phyloP scores from a whole-genome alignment of 345 rosid genomes.

The Acer negundo region DNA sequence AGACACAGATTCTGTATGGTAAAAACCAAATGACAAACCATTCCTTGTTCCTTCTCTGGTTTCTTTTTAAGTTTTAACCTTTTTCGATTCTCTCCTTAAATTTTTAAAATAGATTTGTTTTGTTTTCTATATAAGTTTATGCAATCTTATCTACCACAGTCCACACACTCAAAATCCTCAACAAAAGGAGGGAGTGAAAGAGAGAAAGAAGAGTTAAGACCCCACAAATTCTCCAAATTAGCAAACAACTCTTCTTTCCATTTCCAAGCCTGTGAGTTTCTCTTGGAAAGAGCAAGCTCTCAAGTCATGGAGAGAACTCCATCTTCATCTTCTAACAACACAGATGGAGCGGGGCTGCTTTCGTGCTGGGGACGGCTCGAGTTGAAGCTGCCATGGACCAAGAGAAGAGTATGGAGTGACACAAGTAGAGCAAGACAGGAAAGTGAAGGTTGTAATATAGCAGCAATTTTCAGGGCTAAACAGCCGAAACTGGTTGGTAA shows the following conservation, averaged over 20 bases:
- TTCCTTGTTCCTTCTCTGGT: not conserved
- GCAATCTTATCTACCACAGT: constrained; percentile 27
- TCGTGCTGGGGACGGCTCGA: constrained; percentile 54
- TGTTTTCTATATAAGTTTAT: not conserved
- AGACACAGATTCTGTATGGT: not conserved
- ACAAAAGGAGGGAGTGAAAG: not conserved
- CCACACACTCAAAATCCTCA: constrained; percentile 33
- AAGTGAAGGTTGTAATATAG: constrained; percentile 18
- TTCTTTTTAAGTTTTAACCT: not conserved
- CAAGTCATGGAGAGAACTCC: constrained; percentile 27
- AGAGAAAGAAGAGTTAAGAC: not conserved
- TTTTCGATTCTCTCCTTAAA: not conserved
- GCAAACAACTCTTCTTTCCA: constrained; percentile 11
- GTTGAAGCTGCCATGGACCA: constrained; percentile 41
- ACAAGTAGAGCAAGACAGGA: not conserved
- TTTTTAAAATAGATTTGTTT: not conserved
- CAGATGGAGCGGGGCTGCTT: constrained; percentile 24
- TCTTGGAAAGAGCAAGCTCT: not conserved
- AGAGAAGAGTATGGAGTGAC: constrained; percentile 17
- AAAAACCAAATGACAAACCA: not conserved
- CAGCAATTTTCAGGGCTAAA: constrained; percentile 20
- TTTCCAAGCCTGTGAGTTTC: constrained; percentile 1
- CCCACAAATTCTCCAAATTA: constrained; percentile 8
- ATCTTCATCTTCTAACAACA: constrained; percentile 24
- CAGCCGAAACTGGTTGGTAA: constrained; percentile 32